Evolutionary conservation across 495 filamentous ascomycete species (phyloP).

Genomic region (Parmelia sp.): DNA sequence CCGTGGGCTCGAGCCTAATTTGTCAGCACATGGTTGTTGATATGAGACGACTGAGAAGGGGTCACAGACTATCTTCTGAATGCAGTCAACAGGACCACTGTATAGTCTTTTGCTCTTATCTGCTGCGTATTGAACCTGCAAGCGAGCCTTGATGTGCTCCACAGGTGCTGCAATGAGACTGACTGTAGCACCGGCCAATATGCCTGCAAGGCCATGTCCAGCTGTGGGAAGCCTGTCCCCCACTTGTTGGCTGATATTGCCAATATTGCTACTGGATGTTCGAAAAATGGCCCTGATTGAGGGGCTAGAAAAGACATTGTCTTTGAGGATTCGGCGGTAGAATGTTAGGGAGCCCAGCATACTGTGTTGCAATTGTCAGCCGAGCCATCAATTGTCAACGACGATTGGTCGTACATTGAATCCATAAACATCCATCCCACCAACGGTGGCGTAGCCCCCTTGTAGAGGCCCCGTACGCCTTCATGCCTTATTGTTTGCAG

Average conservation of each 20-base stretch:
- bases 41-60: background rate
- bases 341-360: slow-evolving; percentile 91
- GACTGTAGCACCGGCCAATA: slow-evolving; percentile 83
- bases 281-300: slow-evolving; percentile 33
- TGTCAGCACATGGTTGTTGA: background rate
- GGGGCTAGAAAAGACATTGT: slow-evolving; percentile 66
- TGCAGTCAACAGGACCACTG: slow-evolving; percentile 78
- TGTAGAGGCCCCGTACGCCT: slow-evolving; percentile 73
- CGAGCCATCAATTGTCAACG: background rate
- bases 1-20: slow-evolving; percentile 55
- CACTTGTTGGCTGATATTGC: slow-evolving; percentile 25
- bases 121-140: slow-evolving; percentile 86
- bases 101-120: slow-evolving; percentile 70
- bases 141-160: slow-evolving; percentile 88
- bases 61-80: slow-evolving; percentile 57
- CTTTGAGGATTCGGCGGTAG: slow-evolving; percentile 74
- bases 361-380: slow-evolving; percentile 26
- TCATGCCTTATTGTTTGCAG: slow-evolving; percentile 76
- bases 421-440: slow-evolving; percentile 99
- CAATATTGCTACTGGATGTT: slow-evolving; percentile 20
- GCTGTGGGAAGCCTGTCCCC: slow-evolving; percentile 57
- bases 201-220: slow-evolving; percentile 80
- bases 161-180: slow-evolving; percentile 81
- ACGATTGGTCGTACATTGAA: slow-evolving; percentile 48
- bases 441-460: slow-evolving; percentile 80